Percentiles rank a stretch among this genome's conserved stretches.
Conservation (phyloP, 805 yeast genomes). For the Candida adriatica region DNA sequence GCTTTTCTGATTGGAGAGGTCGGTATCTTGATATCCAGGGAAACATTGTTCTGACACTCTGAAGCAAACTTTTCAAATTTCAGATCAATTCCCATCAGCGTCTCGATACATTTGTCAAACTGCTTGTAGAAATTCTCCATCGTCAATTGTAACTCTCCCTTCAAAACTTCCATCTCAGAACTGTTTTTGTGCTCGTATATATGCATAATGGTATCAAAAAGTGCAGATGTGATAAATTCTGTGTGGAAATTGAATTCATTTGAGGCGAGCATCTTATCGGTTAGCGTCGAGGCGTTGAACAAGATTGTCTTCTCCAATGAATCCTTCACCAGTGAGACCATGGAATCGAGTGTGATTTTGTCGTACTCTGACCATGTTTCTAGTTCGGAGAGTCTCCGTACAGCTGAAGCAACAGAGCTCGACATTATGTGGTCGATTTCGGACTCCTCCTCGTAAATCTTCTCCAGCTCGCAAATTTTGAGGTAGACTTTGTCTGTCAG, state of each 20-base stretch:
- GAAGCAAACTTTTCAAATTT: conserved; percentile 30
- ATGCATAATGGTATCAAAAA: conserved; percentile 6
- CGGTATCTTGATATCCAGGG: conserved; percentile 19
- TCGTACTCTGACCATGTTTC: conserved; percentile 51
- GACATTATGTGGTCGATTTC: conserved; percentile 47
- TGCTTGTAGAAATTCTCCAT: conserved; percentile 16
- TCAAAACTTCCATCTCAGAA: conserved; percentile 8
- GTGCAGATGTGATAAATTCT: conserved; percentile 8
- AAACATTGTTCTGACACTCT: conserved; percentile 15
- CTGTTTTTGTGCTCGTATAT: conserved; percentile 10
- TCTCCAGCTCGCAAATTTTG: conserved; percentile 48
- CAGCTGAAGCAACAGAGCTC: conserved; percentile 38
- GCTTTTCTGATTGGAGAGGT: conserved; percentile 21
- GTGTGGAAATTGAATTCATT: conserved; percentile 21
- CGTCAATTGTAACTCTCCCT: conserved; percentile 14
- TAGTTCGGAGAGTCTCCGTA: conserved; percentile 41
- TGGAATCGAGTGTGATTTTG: conserved; percentile 33
- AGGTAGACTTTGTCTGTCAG: conserved; percentile 29
- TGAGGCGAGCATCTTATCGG: conserved; percentile 39
- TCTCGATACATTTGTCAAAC: conserved; percentile 24
- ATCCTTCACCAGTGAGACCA: conserved; percentile 37
- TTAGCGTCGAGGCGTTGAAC: conserved; percentile 46
- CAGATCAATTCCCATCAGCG: conserved; percentile 27
- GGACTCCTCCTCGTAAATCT: conserved; percentile 37
- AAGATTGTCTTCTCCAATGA: conserved; percentile 47